Base-by-base conservation (phyloP, 2,329 filamentous ascomycete genomes). In the Pseudogymnoascus sp. region DNA sequence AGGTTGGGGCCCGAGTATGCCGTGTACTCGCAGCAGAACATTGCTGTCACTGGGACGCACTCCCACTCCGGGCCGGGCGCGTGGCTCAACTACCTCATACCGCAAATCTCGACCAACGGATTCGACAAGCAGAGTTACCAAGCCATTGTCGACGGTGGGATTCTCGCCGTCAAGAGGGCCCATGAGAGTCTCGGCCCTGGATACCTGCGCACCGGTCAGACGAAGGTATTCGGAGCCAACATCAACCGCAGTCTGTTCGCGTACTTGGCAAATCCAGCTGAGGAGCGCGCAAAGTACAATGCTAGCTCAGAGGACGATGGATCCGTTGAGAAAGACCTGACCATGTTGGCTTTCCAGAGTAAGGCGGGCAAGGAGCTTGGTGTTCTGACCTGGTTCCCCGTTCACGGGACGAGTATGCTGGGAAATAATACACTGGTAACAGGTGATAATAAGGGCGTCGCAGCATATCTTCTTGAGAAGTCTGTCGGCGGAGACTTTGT, bases 371-470 rank as follows among this genome's bases (percentile, higher is more conserved):
- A 91, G 76, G 88, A 87, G 64, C 84, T 91, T 44, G 93, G 91
- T 11, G 79, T 96, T 0, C 77, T 97, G 64, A 95, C 91, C 15
- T 97, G 93, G 90, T 96, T 93, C 74, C 86, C 93, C 2, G 90
- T 93, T 0, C 93, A 97, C 74, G 93, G 93, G 57, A 97, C 93
- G 0, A 96, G 91, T 0, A 84, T 97, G 75, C 85, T 93, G 23
- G 89, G 90, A 63, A 97, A 97, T 77, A 96, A 96, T 76, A 97
- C 92, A 0, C 81, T 96, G 13, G 85, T 95, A 61, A 87, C 92
- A 2, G 93, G 91, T n/a, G 93, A 97, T 75, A 97, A 97, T 78
- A 97, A 97, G 77, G 93, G 93, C 11, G 91, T 96, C 6, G 93
- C 93, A 1, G 90, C 93, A 0, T 89, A 88, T 72, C 78, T 96